Conservation (phyloP, 2,329 filamentous ascomycete genomes). For the Fulvia fulva region DNA sequence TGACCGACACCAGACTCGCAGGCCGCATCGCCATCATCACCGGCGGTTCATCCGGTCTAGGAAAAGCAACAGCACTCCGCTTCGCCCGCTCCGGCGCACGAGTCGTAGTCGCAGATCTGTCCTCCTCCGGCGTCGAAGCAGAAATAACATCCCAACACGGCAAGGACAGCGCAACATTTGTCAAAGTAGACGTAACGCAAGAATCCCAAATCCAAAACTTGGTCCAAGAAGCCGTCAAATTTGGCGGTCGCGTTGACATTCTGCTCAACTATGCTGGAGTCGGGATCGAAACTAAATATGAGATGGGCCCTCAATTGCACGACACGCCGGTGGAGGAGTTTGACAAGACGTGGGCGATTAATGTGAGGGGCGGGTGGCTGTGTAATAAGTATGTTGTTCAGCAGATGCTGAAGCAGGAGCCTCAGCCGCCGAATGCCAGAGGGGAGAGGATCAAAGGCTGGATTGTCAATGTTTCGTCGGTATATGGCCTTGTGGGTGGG, state of each 20-base stretch:
- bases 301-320: conserved; percentile 12
- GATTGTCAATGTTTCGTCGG: conserved; percentile 47
- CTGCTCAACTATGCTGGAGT: conserved; percentile 28
- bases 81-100: conserved; percentile 27
- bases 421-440: conserved; percentile 25
- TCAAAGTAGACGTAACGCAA: conserved; percentile 25
- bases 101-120: conserved; percentile 26
- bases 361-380: conserved; percentile 40
- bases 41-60: conserved; percentile 27
- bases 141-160: conserved; percentile 23
- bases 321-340: conserved; percentile 22
- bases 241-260: conserved; percentile 27
- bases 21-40: conserved; percentile 29
- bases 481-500: conserved; percentile 1
- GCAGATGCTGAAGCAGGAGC: conserved; percentile 41
- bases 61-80: conserved; percentile 25
- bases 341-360: conserved; percentile 29
- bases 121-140: conserved; percentile 18
- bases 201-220: conserved; percentile 23
- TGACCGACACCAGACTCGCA: conserved; percentile 16
- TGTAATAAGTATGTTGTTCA: conserved; percentile 40
- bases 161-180: conserved; percentile 20
- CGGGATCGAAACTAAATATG: conserved; percentile 10
- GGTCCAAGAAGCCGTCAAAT: conserved; percentile 22
- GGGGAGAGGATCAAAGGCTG: conserved; percentile 44